A percentile compares a stretch with the other conserved stretches of the same genome.
Evolutionary conservation across 495 filamentous ascomycete genomes (phyloP).

Genomic region (Sordaria brevicollis): DNA sequence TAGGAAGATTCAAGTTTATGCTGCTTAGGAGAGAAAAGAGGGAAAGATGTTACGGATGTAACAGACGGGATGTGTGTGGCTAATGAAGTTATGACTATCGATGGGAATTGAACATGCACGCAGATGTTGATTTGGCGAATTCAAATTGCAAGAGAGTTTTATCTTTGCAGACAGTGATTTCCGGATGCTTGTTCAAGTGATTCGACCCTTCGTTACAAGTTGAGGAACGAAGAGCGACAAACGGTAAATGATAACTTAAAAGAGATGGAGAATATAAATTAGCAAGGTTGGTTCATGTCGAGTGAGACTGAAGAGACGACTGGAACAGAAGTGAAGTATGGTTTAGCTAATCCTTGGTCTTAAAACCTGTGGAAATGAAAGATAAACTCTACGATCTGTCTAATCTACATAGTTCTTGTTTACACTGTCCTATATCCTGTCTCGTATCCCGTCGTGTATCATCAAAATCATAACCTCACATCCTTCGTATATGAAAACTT

Average conservation of each 20-base stretch:
- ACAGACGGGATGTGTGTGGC: not conserved
- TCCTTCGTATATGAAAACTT: not conserved
- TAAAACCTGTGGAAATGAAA: not conserved
- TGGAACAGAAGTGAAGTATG: not conserved
- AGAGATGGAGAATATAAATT: not conserved
- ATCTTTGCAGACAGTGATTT: not conserved
- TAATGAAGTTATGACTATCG: not conserved
- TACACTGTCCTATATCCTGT: not conserved
- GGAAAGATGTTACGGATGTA: not conserved
- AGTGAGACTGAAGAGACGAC: not conserved
- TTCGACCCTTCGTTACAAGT: not conserved
- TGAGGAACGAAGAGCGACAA: not conserved
- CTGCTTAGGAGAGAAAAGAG: not conserved
- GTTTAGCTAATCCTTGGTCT: not conserved
- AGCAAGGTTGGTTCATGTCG: not conserved
- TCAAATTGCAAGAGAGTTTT: not conserved
- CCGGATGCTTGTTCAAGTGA: not conserved
- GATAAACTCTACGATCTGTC: not conserved
- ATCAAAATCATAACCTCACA: not conserved
- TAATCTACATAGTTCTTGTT: not conserved
- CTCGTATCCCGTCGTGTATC: not conserved
- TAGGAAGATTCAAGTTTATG: constrained; percentile 6
- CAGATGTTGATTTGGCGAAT: not conserved
- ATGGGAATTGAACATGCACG: not conserved
- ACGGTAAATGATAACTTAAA: not conserved